Conservation (phyloP, 768 basidiomycete species). For the Gloeophyllum trabeum region DNA sequence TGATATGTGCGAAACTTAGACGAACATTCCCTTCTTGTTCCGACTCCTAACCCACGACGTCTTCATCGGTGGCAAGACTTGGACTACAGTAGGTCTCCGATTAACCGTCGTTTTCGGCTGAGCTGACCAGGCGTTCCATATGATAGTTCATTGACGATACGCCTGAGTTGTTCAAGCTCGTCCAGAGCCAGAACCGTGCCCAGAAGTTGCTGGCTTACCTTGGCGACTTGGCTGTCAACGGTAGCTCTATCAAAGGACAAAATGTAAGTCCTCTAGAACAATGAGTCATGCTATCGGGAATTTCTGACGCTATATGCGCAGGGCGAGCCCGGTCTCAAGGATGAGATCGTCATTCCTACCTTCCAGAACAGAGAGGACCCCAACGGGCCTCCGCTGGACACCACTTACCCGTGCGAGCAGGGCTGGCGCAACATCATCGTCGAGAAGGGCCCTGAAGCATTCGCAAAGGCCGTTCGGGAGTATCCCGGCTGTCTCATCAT, state of each 20-base stretch:
- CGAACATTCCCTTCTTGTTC: conserved; percentile 99
- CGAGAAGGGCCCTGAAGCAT: conserved; percentile 94
- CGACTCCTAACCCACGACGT: conserved; percentile 93
- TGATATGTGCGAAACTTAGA: conserved; percentile 38
- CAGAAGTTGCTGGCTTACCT: conserved; percentile 96
- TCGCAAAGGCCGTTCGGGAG: conserved; percentile 93
- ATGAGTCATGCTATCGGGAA: conserved; percentile 1
- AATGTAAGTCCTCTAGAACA: conserved; percentile 24
- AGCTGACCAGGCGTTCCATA: conserved; percentile 1
- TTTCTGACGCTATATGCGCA: conserved; percentile 10
- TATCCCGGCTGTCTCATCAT: conserved; percentile 94
- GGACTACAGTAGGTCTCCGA: conserved; percentile 69
- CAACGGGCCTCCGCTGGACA: conserved; percentile 64
- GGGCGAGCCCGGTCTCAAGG: conserved; percentile 91
- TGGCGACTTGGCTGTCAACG: conserved; percentile 96
- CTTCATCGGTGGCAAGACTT: conserved; percentile 93
- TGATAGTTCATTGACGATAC: conserved; percentile 96
- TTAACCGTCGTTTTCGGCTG: neutral
- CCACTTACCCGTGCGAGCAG: conserved; percentile 67
- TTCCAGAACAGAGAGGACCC: conserved; percentile 73
- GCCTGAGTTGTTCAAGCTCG: conserved; percentile 97
- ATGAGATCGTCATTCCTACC: conserved; percentile 75
- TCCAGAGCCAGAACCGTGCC: conserved; percentile 95
- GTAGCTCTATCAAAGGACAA: conserved; percentile 96
- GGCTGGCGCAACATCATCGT: conserved; percentile 99